A percentile compares a stretch with the other conserved stretches of the same genome.
These are phyloP conservation scores for Solanum chmielewskii DNA, from an alignment of 257 asterid species.

Conservation along the genomic window DNA sequence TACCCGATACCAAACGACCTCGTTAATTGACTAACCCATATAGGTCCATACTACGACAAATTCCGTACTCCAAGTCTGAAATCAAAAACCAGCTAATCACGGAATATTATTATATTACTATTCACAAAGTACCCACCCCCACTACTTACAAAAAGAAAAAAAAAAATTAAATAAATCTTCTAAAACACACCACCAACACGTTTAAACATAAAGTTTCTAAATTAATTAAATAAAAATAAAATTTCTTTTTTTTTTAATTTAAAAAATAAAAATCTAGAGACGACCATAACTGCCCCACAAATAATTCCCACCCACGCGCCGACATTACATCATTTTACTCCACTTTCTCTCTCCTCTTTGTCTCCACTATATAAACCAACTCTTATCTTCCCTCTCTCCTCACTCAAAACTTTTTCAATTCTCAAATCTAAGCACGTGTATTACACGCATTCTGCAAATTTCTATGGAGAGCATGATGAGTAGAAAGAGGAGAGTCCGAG, in stretches of 20 bases:
- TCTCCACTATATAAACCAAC: slow-evolving; percentile 24
- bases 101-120: neutral
- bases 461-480: slow-evolving; percentile 29
- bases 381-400: neutral
- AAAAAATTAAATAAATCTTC: neutral
- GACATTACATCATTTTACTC: slow-evolving; percentile 17
- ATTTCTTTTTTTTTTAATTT: neutral
- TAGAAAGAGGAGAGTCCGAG: slow-evolving; percentile 39
- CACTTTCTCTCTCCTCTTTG: slow-evolving; percentile 5
- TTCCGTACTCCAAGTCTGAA: neutral
- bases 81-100: neutral
- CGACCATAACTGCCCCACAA: slow-evolving; percentile 26
- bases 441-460: neutral
- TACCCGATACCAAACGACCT: neutral
- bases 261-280: slow-evolving; percentile 11
- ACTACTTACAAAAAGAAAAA: neutral
- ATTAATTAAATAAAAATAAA: no score
- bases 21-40: neutral
- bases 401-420: neutral
- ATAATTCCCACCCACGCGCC: slow-evolving; percentile 19
- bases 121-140: neutral
- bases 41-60: neutral
- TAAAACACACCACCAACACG: neutral
- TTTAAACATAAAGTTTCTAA: neutral
- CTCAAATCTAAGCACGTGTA: neutral